Conservation (phyloP, 2,329 filamentous ascomycete genomes). For the Graphium sp. region DNA sequence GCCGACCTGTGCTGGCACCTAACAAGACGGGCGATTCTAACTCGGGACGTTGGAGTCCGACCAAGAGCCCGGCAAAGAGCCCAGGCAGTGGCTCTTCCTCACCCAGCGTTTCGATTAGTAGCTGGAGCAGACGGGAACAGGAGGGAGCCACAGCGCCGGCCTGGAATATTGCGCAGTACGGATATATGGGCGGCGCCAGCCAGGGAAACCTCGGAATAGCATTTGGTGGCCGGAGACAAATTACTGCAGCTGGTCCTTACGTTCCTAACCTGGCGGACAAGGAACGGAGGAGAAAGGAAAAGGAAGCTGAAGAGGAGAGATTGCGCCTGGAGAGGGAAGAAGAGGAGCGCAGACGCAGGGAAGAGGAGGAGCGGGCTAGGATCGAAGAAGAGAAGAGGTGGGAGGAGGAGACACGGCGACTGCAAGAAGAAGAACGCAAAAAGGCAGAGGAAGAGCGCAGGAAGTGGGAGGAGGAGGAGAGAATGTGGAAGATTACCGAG, state of each 20-base stretch:
- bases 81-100: conserved; percentile 32
- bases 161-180: conserved; percentile 98
- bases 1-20: conserved; percentile 20
- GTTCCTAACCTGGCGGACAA: conserved; percentile 78
- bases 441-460: conserved; percentile 50
- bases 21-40: conserved; percentile 34
- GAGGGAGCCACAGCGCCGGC: conserved; percentile 70
- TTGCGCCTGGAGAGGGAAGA: conserved; percentile 36
- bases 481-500: conserved; percentile 62
- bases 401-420: conserved; percentile 45
- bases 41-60: conserved; percentile 43
- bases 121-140: conserved; percentile 77
- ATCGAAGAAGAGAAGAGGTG: conserved; percentile 48
- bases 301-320: conserved; percentile 41
- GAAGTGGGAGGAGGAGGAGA: conserved; percentile 65
- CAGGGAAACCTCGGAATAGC: conserved; percentile 89
- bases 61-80: conserved; percentile 29
- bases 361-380: conserved; percentile 41
- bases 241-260: conserved; percentile 63
- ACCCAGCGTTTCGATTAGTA: conserved; percentile 45
- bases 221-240: conserved; percentile 83
- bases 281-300: conserved; percentile 46
- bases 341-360: conserved; percentile 26
- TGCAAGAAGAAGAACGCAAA: conserved; percentile 41
- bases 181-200: conserved; percentile 93